Percentiles rank a stretch among this genome's conserved stretches.
Evolutionary conservation across 176 grass and related monocot genomes (phyloP).

Genomic region (Calamus simplicifolius): DNA sequence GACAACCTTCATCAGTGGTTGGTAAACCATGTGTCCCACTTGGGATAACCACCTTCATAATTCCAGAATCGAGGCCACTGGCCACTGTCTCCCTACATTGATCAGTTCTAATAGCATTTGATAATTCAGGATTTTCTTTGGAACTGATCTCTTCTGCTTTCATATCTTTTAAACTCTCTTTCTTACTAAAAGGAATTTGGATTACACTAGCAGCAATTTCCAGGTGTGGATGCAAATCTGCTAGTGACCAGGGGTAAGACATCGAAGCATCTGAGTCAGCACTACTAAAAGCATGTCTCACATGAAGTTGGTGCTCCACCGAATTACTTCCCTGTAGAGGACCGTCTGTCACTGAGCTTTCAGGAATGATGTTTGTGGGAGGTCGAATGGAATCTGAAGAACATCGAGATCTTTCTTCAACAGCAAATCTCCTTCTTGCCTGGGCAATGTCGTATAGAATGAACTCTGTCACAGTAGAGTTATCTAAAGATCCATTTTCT

Average conservation of each 20-base stretch:
- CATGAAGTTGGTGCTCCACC: slow-evolving; percentile 28
- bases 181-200: slow-evolving; percentile 64
- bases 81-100: not conserved
- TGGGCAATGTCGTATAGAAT: slow-evolving; percentile 83
- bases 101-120: slow-evolving; percentile 1
- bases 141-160: not conserved
- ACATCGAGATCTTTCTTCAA: slow-evolving; percentile 45
- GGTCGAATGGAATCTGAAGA: slow-evolving; percentile 27
- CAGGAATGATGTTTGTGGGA: slow-evolving; percentile 18
- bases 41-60: slow-evolving; percentile 54
- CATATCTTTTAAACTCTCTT: slow-evolving; percentile 30
- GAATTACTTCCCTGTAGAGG: slow-evolving; percentile 34
- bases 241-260: slow-evolving; percentile 62
- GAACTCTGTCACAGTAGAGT: slow-evolving; percentile 81
- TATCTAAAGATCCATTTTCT: slow-evolving; percentile 54
- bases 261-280: slow-evolving; percentile 34
- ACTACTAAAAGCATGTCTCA: slow-evolving; percentile 17
- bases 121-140: not conserved
- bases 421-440: slow-evolving; percentile 51
- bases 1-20: slow-evolving; percentile 45
- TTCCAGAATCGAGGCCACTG: slow-evolving; percentile 15
- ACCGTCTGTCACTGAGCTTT: slow-evolving; percentile 24
- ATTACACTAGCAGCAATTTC: slow-evolving; percentile 67
- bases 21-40: slow-evolving; percentile 76
- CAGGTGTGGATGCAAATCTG: slow-evolving; percentile 76